phyloP scores from a whole-genome alignment of 1,139 yeast species.

The Debaryomyces robertsiae region DNA sequence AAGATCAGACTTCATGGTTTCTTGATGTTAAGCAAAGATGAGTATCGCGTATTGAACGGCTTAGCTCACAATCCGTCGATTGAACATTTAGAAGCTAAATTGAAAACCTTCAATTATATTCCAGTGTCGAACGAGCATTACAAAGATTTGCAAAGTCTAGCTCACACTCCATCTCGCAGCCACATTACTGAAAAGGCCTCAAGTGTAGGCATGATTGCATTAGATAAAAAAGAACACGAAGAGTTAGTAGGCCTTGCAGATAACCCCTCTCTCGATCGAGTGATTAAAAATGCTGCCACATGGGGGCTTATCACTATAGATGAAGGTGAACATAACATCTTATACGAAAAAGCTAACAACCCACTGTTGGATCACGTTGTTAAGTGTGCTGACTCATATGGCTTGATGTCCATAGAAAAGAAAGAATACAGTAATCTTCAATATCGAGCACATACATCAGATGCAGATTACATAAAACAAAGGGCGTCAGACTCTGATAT shows the following conservation, averaged over 20 bases:
- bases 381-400: slow-evolving; percentile 18
- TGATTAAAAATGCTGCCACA: slow-evolving; percentile 16
- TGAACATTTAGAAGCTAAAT: slow-evolving; percentile 18
- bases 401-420: slow-evolving; percentile 19
- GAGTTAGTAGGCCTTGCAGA: slow-evolving; percentile 15
- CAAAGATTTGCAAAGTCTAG: slow-evolving; percentile 15
- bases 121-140: slow-evolving; percentile 15
- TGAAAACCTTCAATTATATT: slow-evolving; percentile 13
- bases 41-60: slow-evolving; percentile 19
- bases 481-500: slow-evolving; percentile 15
- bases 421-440: slow-evolving; percentile 20
- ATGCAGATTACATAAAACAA: slow-evolving; percentile 29
- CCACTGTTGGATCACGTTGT: slow-evolving; percentile 32
- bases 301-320: neutral
- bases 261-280: slow-evolving; percentile 19
- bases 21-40: neutral
- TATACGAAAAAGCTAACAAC: slow-evolving; percentile 19
- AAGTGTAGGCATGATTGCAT: neutral
- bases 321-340: slow-evolving; percentile 3
- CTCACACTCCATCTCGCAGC: slow-evolving; percentile 24
- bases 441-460: slow-evolving; percentile 24
- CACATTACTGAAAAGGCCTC: slow-evolving; percentile 17
- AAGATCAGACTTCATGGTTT: neutral
- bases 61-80: slow-evolving; percentile 27
- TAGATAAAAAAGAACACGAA: neutral